These are phyloP conservation scores for Fereydounia khargensis DNA, from an alignment of 1,284 basidiomycete species.

Conservation along the genomic window DNA sequence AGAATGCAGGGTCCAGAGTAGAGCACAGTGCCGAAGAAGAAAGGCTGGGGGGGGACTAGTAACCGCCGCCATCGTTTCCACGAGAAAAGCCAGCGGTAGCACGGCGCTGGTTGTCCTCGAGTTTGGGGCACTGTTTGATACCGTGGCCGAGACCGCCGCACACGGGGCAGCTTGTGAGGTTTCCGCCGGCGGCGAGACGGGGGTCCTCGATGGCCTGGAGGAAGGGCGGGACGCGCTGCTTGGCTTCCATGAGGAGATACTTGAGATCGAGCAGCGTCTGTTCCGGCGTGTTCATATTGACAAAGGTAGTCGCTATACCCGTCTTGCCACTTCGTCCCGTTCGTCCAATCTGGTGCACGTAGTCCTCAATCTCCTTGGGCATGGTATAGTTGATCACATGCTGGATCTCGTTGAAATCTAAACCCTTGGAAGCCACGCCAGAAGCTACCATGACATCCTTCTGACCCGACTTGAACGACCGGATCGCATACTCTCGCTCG, in stretches of 20 bases:
- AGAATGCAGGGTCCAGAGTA: too few species aligned
- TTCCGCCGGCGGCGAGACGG: conserved; percentile 66
- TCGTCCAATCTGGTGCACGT: conserved; percentile 89
- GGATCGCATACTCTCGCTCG: conserved; percentile 97
- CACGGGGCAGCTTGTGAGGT: conserved; percentile 83
- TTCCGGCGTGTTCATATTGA: conserved; percentile 94
- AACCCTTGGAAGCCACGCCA: conserved; percentile 92
- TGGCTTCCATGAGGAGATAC: conserved; percentile 93
- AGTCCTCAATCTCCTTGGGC: conserved; percentile 89
- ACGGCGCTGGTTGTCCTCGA: conserved; percentile 81
- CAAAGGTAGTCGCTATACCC: conserved; percentile 99
- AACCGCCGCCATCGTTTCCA: conserved; percentile 22
- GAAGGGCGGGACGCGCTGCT: conserved; percentile 97
- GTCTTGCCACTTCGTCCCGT: conserved; percentile 97
- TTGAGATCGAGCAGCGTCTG: conserved; percentile 95
- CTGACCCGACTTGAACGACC: conserved; percentile 89
- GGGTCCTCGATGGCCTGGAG: conserved; percentile 88
- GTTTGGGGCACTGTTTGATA: conserved; percentile 90
- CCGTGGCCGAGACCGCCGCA: conserved; percentile 97
- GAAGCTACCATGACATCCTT: conserved; percentile 99
- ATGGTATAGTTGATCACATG: conserved; percentile 97
- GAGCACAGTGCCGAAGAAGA: background rate
- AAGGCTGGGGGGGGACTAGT: conserved; percentile 1
- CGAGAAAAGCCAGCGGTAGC: conserved; percentile 28
- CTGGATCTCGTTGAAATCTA: conserved; percentile 97